A percentile compares a stretch with the other conserved stretches of the same genome.
These are phyloP conservation scores for Eucommia ulmoides DNA, from an alignment of 257 asterid species.

Conservation along the genomic window DNA sequence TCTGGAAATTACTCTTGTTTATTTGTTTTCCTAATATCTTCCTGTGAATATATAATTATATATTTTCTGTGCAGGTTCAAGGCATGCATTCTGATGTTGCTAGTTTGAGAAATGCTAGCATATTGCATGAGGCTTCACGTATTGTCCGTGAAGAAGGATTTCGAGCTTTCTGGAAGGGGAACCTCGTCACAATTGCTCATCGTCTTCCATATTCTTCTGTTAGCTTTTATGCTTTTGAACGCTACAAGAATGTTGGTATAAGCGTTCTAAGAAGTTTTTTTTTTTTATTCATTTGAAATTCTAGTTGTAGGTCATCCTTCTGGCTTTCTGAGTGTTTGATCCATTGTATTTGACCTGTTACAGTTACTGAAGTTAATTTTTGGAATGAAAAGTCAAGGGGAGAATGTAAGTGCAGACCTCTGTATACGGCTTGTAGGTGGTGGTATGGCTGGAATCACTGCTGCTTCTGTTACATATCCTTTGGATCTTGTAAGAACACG, in stretches of 20 bases:
- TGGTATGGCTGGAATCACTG: conserved; percentile 83
- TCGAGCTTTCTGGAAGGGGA: conserved; percentile 85
- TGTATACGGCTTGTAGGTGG: conserved; percentile 70
- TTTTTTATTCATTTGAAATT: not conserved
- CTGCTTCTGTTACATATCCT: conserved; percentile 78
- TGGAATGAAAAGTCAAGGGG: conserved; percentile 53
- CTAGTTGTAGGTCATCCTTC: not conserved
- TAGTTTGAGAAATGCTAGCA: conserved; percentile 43
- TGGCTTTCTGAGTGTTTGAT: too few species aligned
- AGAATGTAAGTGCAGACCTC: conserved; percentile 46
- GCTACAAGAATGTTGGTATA: conserved; percentile 85
- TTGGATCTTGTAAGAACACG: conserved; percentile 83
- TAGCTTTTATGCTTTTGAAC: conserved; percentile 73
- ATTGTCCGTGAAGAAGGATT: conserved; percentile 67
- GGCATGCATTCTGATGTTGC: conserved; percentile 65
- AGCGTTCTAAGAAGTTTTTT: conserved; percentile 25
- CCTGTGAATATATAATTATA: not conserved
- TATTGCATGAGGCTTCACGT: conserved; percentile 60
- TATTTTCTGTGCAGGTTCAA: conserved; percentile 33
- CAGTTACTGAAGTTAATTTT: conserved; percentile 40
- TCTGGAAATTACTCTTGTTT: too few species aligned
- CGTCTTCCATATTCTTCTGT: conserved; percentile 81
- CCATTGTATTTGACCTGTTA: too few species aligned
- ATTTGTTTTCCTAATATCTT: not conserved
- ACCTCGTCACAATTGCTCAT: conserved; percentile 75